Percentiles rank a stretch among this genome's conserved stretches.
Evolutionary conservation across 2,329 filamentous ascomycete species (phyloP).

Genomic region (Cytospora piceicola): DNA sequence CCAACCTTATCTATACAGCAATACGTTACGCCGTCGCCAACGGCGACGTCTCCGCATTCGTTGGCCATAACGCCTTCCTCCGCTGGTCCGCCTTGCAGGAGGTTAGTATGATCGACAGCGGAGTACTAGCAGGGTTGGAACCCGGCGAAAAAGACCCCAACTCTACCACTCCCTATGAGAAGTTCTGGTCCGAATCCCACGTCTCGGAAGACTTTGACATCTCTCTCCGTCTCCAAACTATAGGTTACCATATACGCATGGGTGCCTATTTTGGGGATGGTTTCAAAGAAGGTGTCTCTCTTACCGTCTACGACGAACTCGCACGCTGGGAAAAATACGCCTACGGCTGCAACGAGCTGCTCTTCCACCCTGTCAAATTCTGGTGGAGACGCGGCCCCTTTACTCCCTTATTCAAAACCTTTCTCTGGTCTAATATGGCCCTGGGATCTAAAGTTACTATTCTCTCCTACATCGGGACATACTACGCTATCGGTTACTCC

Average conservation of each 20-base stretch:
- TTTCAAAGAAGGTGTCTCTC: conserved; percentile 81
- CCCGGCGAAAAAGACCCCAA: conserved; percentile 17
- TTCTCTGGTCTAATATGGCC: conserved; percentile 73
- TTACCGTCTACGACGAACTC: conserved; percentile 83
- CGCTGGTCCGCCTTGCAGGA: conserved; percentile 77
- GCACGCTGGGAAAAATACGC: conserved; percentile 88
- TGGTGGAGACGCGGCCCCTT: conserved; percentile 79
- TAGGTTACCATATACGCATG: conserved; percentile 73
- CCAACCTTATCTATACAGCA: conserved; percentile 74
- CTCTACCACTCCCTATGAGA: conserved; percentile 57
- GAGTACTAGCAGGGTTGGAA: background rate
- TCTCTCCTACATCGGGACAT: conserved; percentile 77
- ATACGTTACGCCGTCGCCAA: conserved; percentile 77
- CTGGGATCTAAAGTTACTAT: conserved; percentile 78
- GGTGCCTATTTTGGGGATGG: conserved; percentile 74
- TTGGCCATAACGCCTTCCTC: conserved; percentile 79
- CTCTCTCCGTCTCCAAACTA: conserved; percentile 74
- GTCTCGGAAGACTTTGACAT: conserved; percentile 84
- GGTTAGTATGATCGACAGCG: conserved; percentile 60
- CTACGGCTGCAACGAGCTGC: conserved; percentile 79
- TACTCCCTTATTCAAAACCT: conserved; percentile 75
- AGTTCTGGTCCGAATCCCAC: conserved; percentile 80
- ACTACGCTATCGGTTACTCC: conserved; percentile 76
- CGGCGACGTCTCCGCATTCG: conserved; percentile 77
- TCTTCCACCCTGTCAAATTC: conserved; percentile 76